phyloP scores from a whole-genome alignment of 1,139 yeast species.

The Geotrichum siamense region DNA sequence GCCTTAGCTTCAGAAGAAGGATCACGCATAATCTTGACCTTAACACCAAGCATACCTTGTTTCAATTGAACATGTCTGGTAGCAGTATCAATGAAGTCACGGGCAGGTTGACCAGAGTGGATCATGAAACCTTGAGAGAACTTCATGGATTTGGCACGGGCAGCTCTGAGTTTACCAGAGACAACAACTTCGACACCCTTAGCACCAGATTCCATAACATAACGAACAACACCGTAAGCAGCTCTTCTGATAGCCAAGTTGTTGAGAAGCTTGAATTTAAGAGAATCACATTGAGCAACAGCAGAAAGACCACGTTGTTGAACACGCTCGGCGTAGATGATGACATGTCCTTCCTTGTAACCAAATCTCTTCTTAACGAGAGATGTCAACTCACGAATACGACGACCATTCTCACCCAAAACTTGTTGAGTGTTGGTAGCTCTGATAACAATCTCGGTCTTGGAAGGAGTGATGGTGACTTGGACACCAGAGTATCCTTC shows the following conservation, averaged over 20 bases:
- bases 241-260: conserved; percentile 99
- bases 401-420: conserved; percentile 99
- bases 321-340: conserved; percentile 97
- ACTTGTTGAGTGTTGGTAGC: conserved; percentile 99
- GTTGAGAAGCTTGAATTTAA: conserved; percentile 94
- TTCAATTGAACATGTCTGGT: conserved; percentile 99
- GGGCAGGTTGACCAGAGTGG: conserved; percentile 99
- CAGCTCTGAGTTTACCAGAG: conserved; percentile 99
- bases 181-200: conserved; percentile 99
- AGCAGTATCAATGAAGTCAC: conserved; percentile 96
- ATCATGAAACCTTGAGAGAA: conserved; percentile 99
- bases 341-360: conserved; percentile 89
- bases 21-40: conserved; percentile 99
- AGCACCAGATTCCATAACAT: conserved; percentile 99
- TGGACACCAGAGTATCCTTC: conserved; percentile 99
- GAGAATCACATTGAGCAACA: conserved; percentile 99
- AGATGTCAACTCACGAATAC: conserved; percentile 98
- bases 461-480: conserved; percentile 97
- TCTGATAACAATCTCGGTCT: conserved; percentile 96
- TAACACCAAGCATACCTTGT: conserved; percentile 99
- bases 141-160: conserved; percentile 99
- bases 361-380: conserved; percentile 98
- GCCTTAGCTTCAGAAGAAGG: conserved; percentile 75
- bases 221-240: conserved; percentile 99
- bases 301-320: conserved; percentile 99